phyloP scores from a whole-genome alignment of 2,329 filamentous ascomycete genomes.

The Phialophora tarda region DNA sequence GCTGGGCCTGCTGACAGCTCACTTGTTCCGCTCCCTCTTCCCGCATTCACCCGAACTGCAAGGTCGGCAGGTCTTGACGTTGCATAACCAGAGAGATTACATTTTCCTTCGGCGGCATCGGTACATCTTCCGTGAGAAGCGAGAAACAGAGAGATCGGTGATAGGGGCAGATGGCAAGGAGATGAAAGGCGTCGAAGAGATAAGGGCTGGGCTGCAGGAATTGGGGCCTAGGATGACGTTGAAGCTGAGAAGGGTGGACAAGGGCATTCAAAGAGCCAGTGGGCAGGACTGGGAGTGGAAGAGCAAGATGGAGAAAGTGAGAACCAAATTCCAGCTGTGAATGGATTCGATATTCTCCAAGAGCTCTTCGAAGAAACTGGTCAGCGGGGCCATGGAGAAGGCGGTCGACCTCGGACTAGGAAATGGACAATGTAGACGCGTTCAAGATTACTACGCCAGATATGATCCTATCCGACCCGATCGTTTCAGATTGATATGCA shows the following conservation, averaged over 20 bases:
- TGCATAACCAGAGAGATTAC: slow-evolving; percentile 95
- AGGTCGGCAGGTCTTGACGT: slow-evolving; percentile 85
- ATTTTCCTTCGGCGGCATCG: slow-evolving; percentile 90
- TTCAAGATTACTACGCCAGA: no score
- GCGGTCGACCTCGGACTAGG: not conserved
- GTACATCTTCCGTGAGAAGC: slow-evolving; percentile 91
- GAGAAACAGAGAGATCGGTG: slow-evolving; percentile 83
- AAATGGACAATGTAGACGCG: no score
- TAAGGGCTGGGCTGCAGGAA: slow-evolving; percentile 88
- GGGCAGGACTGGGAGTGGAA: slow-evolving; percentile 97
- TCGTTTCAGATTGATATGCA: no score
- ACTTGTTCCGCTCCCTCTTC: slow-evolving; percentile 80
- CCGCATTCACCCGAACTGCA: slow-evolving; percentile 81
- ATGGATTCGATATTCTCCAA: not conserved
- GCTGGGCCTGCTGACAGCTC: slow-evolving; percentile 83
- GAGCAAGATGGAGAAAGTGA: slow-evolving; percentile 88
- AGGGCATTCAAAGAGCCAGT: slow-evolving; percentile 77
- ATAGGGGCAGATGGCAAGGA: slow-evolving; percentile 80
- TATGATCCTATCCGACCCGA: no score
- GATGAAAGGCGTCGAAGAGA: slow-evolving; percentile 81
- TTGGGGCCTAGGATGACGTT: slow-evolving; percentile 82
- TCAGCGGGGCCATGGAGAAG: not conserved
- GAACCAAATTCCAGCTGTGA: slow-evolving; percentile 91
- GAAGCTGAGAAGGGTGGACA: slow-evolving; percentile 88
- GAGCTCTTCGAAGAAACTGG: not conserved